Evolutionary conservation across 441 rosid genomes (phyloP).

Genomic region (Lepidium campestre): DNA sequence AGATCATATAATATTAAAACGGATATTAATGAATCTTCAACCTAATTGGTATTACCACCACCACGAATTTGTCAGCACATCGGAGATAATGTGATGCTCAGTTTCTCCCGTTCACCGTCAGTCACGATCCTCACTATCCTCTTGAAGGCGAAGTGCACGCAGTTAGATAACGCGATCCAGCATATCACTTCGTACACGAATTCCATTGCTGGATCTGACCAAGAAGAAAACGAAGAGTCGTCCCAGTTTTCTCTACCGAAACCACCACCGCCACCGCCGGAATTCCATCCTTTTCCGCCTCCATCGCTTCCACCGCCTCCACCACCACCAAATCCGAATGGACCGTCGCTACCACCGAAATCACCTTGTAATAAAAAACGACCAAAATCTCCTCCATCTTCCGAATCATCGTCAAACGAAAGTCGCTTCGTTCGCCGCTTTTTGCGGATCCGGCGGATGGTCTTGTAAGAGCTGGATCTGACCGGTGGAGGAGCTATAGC

Average conservation of each 20-base stretch:
- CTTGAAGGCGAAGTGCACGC: slow-evolving; percentile 81
- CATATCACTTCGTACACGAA: slow-evolving; percentile 82
- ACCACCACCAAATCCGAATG: slow-evolving; percentile 53
- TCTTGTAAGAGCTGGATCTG: slow-evolving; percentile 34
- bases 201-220: slow-evolving; percentile 55
- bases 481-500: slow-evolving; percentile 55
- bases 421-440: slow-evolving; percentile 54
- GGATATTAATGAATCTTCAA: not conserved
- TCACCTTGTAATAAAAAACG: slow-evolving; percentile 43
- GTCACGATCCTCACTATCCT: slow-evolving; percentile 45
- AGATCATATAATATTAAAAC: not conserved
- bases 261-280: slow-evolving; percentile 41
- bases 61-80: slow-evolving; percentile 32
- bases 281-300: slow-evolving; percentile 67
- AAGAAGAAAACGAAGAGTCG: slow-evolving; percentile 45
- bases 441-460: slow-evolving; percentile 47
- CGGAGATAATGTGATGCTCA: slow-evolving; percentile 38
- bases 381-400: slow-evolving; percentile 39
- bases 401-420: slow-evolving; percentile 40
- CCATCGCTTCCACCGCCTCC: slow-evolving; percentile 32
- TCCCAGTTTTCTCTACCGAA: slow-evolving; percentile 58
- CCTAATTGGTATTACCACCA: not conserved
- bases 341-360: slow-evolving; percentile 40
- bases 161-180: slow-evolving; percentile 84
- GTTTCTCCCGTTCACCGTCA: slow-evolving; percentile 49